Base-by-base conservation (phyloP, 2,329 filamentous ascomycete genomes). In the Colletotrichum sp. region DNA sequence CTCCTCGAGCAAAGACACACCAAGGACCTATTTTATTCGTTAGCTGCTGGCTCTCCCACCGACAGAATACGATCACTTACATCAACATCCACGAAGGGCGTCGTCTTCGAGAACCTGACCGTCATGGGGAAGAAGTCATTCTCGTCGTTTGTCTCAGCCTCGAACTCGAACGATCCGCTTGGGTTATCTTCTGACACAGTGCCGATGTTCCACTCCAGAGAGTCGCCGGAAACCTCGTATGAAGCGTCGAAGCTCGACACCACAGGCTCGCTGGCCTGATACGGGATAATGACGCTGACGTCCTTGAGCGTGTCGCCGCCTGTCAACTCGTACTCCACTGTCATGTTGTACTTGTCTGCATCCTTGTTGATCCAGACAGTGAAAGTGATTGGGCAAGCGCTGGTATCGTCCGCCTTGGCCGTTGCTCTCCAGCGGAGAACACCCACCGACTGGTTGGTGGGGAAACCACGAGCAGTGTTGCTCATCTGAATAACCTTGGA, bases 101-200 rank as follows among this genome's bases (percentile, higher is more conserved):
- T 92, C 57, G 92, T 91, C 90, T 98, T 98, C 78, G 92, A 93
- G 86, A 99, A 99, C 71, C 93, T 91, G 76, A 99, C 93, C 70
- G 92, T 94, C 96, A 99, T 99, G 2, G 97, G 97, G 92, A 99
- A 99, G 88, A 99, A 99, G 81, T 98, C 96, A 72, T 95, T 93
- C 83, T 99, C 97, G 79, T 96, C 95, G 71, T 93, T 92, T 13
- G 95, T 95, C 84, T 95, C 93, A 2, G 96, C 95, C 85, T 99
- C 97, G 79, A 99, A 99, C 84, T 99, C 97, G 82, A 99, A 99
- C 63, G 95, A 94, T 21, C 97, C 97, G 55, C 89, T 96, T 21
- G 93, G 87, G 83, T 97, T 98, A 74, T 93, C 93, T 67, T 95
- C 93, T 81, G 96, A 94, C 55, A 99, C 93, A 6, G 92, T 91